Percentiles rank a stretch among this genome's conserved stretches.
These are phyloP conservation scores for Daldinia vernicosa DNA, from an alignment of 495 filamentous ascomycete species.

Conservation along the genomic window DNA sequence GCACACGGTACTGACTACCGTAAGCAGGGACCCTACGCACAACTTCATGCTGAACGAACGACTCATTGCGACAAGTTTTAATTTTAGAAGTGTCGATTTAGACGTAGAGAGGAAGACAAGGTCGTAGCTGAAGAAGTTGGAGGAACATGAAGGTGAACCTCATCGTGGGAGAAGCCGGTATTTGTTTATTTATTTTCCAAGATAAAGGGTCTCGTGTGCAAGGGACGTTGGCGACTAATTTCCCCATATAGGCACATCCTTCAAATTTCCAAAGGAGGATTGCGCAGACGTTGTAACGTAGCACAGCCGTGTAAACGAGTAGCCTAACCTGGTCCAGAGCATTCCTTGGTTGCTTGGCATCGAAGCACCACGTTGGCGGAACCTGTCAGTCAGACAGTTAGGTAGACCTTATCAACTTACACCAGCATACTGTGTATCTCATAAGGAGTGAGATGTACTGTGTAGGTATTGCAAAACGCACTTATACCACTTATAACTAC, in stretches of 20 bases:
- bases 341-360: slow-evolving; percentile 29
- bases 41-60: slow-evolving; percentile 21
- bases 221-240: slow-evolving; percentile 20
- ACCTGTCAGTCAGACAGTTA: neutral
- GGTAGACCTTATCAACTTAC: too few species aligned
- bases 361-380: neutral
- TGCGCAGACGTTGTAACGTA: slow-evolving; percentile 30
- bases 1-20: slow-evolving; percentile 14
- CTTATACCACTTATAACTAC: too few species aligned
- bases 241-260: slow-evolving; percentile 37
- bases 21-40: slow-evolving; percentile 13
- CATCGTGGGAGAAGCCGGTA: slow-evolving; percentile 9
- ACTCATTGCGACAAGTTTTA: neutral
- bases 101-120: neutral
- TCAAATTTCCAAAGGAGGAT: slow-evolving; percentile 11
- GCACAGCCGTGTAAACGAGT: slow-evolving; percentile 8
- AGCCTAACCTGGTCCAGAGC: slow-evolving; percentile 13
- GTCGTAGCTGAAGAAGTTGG: neutral
- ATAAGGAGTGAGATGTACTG: too few species aligned
- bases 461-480: neutral
- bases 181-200: slow-evolving; percentile 27
- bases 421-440: neutral
- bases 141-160: slow-evolving; percentile 6
- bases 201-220: slow-evolving; percentile 2
- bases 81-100: neutral